Evolutionary conservation across 2,329 filamentous ascomycete species (phyloP).

Genomic region (Amylocarpus encephaloides): DNA sequence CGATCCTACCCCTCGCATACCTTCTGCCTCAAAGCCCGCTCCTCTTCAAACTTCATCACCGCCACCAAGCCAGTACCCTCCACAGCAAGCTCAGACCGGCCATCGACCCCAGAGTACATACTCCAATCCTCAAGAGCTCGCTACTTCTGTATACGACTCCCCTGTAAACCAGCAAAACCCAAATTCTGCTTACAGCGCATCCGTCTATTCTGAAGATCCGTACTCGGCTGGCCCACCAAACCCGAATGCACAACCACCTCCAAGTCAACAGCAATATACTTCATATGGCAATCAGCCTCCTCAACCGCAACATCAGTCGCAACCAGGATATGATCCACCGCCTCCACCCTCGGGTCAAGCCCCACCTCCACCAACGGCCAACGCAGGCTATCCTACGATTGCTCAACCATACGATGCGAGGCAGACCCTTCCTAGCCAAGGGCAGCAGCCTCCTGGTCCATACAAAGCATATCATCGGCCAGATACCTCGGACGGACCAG

Average conservation of each 20-base stretch:
- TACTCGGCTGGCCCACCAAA: conserved; percentile 19
- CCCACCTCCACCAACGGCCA: conserved; percentile 21
- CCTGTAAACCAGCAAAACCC: conserved; percentile 48
- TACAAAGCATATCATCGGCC: conserved; percentile 50
- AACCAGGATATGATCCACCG: conserved; percentile 27
- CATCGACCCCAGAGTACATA: conserved; percentile 63
- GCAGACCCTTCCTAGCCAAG: conserved; percentile 46
- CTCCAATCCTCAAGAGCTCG: conserved; percentile 68
- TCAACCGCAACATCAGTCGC: conserved; percentile 19
- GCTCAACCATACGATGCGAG: conserved; percentile 43
- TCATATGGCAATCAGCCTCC: conserved; percentile 24
- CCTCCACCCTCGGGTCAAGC: conserved; percentile 25
- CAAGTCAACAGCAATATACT: conserved; percentile 27
- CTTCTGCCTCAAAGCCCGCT: conserved; percentile 40
- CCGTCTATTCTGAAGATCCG: conserved; percentile 29
- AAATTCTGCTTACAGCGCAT: conserved; percentile 30
- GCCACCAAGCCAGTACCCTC: conserved; percentile 41
- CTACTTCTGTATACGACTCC: conserved; percentile 71
- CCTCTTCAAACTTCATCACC: conserved; percentile 48
- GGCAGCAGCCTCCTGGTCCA: conserved; percentile 32
- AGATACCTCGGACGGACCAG: conserved; percentile 20
- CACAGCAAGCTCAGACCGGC: conserved; percentile 37
- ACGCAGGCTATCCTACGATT: conserved; percentile 23
- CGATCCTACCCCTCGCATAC: conserved; percentile 45
- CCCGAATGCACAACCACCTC: conserved; percentile 19